Conservation (phyloP, 371 early-diverging fungal genomes). For the Blastocladiella emersonii region DNA sequence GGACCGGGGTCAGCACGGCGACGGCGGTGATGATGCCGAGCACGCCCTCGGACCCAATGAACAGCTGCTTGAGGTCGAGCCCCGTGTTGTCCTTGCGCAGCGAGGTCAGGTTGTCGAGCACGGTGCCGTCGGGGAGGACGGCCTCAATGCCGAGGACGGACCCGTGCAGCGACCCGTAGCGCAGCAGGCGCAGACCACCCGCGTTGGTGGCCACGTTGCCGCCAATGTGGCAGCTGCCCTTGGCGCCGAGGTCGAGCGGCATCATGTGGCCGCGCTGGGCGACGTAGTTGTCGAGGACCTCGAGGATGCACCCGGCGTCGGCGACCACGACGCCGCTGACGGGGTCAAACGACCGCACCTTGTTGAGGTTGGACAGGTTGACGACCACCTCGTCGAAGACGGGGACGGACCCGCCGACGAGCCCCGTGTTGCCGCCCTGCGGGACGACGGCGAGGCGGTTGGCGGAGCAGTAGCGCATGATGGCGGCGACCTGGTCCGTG, state of each 20-base stretch:
- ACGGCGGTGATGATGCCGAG: constrained; percentile 82
- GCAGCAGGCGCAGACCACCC: constrained; percentile 77
- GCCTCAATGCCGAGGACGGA: constrained; percentile 73
- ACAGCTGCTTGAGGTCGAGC: constrained; percentile 85
- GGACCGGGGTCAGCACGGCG: constrained; percentile 57
- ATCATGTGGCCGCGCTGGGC: constrained; percentile 66
- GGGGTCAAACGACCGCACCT: constrained; percentile 60
- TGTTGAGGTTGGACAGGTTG: constrained; percentile 54
- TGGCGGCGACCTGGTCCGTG: constrained; percentile 67
- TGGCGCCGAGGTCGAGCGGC: constrained; percentile 88
- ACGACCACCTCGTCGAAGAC: constrained; percentile 89
- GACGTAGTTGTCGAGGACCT: constrained; percentile 61
- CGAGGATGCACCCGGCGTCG: constrained; percentile 81
- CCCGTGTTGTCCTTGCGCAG: constrained; percentile 78
- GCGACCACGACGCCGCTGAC: constrained; percentile 68
- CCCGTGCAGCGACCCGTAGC: constrained; percentile 85
- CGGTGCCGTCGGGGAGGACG: constrained; percentile 75
- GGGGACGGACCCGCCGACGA: constrained; percentile 81
- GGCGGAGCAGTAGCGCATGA: constrained; percentile 77
- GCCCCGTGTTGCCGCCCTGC: constrained; percentile 94
- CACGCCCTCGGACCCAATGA: constrained; percentile 94
- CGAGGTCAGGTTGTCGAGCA: constrained; percentile 64
- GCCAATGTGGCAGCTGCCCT: constrained; percentile 82
- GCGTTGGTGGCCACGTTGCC: constrained; percentile 95
- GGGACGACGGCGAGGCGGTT: constrained; percentile 76